These are phyloP conservation scores for Sarocladium strictum DNA, from an alignment of 2,329 filamentous ascomycete species.

Conservation along the genomic window DNA sequence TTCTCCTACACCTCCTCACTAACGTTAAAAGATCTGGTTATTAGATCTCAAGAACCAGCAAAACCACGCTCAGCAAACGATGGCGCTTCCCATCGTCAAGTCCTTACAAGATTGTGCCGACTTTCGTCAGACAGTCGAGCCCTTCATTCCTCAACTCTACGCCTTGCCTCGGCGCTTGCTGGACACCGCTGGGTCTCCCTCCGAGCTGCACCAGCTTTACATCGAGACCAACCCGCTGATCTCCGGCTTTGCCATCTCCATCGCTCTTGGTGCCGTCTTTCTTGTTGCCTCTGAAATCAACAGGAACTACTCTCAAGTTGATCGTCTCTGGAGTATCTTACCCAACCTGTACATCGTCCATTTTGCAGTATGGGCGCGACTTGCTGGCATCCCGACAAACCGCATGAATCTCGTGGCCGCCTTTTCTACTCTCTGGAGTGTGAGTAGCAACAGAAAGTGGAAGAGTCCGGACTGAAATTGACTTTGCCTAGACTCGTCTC, in stretches of 20 bases:
- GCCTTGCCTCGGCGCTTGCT: slow-evolving; percentile 61
- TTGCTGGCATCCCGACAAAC: slow-evolving; percentile 63
- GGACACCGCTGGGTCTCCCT: slow-evolving; percentile 52
- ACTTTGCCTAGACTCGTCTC: slow-evolving; percentile 55
- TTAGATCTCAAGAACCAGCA: background rate
- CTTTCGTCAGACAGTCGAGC: slow-evolving; percentile 67
- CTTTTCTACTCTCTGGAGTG: slow-evolving; percentile 73
- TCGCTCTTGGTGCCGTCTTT: slow-evolving; percentile 66
- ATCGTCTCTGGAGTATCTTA: slow-evolving; percentile 85
- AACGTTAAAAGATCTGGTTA: background rate
- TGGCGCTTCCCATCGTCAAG: slow-evolving; percentile 69
- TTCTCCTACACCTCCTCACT: background rate
- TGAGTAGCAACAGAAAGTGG: slow-evolving; percentile 33
- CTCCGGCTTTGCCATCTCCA: slow-evolving; percentile 63
- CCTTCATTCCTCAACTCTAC: slow-evolving; percentile 65
- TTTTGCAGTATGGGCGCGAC: slow-evolving; percentile 74
- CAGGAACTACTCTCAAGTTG: slow-evolving; percentile 94
- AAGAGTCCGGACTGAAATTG: too few species aligned
- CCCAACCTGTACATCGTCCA: slow-evolving; percentile 84
- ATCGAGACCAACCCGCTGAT: slow-evolving; percentile 80
- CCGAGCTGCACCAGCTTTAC: slow-evolving; percentile 66
- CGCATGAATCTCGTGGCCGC: slow-evolving; percentile 67
- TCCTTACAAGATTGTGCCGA: slow-evolving; percentile 70
- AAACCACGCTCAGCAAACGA: slow-evolving; percentile 21
- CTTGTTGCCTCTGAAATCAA: slow-evolving; percentile 77